Evolutionary conservation across 176 grass and related monocot genomes (phyloP).

Genomic region (Ananas comosus): DNA sequence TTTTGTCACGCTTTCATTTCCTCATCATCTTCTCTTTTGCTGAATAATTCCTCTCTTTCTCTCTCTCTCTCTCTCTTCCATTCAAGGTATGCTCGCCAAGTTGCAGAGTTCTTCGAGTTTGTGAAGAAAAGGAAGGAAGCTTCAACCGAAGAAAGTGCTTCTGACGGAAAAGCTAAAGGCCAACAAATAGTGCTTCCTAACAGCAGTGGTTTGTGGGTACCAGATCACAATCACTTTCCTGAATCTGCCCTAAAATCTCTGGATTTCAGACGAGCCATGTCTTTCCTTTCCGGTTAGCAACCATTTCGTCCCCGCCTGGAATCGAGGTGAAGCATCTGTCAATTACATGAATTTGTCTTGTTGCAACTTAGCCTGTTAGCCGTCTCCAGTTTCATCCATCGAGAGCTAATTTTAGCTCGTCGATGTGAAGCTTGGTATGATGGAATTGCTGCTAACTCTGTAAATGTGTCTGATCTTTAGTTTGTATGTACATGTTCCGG

Average conservation of each 20-base stretch:
- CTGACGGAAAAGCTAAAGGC: slow-evolving; percentile 17
- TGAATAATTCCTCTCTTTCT: neutral
- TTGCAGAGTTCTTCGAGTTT: slow-evolving; percentile 90
- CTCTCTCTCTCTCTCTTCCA: too few relatives aligned
- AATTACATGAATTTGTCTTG: neutral
- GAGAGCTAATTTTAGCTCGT: too few relatives aligned
- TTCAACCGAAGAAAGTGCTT: slow-evolving; percentile 26
- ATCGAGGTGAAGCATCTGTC: neutral
- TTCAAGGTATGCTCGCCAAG: slow-evolving; percentile 81
- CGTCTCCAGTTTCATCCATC: neutral
- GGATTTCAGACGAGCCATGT: slow-evolving; percentile 68
- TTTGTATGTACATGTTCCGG: too few relatives aligned
- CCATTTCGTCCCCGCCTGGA: neutral
- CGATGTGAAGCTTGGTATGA: too few relatives aligned
- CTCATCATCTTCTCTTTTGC: neutral
- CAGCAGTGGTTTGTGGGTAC: slow-evolving; percentile 43
- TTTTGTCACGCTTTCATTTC: neutral
- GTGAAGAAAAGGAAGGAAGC: slow-evolving; percentile 93
- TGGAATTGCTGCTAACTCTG: too few relatives aligned
- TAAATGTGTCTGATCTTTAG: too few relatives aligned
- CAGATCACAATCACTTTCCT: slow-evolving; percentile 31
- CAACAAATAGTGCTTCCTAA: slow-evolving; percentile 54
- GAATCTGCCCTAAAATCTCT: slow-evolving; percentile 41
- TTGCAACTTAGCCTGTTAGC: slow-evolving; percentile 5
- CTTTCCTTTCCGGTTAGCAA: slow-evolving; percentile 45